Percentiles rank a stretch among this genome's conserved stretches.
These are phyloP conservation scores for Pseudogymnoascus verrucosus DNA, from an alignment of 2,329 filamentous ascomycete genomes.

Conservation along the genomic window DNA sequence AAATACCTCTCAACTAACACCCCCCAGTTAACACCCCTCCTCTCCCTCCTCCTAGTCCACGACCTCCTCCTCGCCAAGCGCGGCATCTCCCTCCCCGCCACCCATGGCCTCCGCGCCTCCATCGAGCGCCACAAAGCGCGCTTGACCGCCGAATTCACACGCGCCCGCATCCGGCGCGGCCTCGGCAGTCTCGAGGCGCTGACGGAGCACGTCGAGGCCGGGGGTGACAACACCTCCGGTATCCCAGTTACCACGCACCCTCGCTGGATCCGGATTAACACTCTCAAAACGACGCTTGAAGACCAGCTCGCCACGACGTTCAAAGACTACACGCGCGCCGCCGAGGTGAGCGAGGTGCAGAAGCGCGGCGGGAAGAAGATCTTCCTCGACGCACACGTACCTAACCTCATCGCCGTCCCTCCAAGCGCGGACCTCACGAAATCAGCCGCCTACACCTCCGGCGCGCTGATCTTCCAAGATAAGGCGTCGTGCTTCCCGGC, in stretches of 20 bases:
- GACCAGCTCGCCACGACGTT: slow-evolving; percentile 72
- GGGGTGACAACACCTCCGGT: slow-evolving; percentile 36
- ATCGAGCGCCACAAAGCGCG: slow-evolving; percentile 77
- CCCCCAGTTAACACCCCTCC: slow-evolving; percentile 64
- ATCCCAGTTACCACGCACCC: slow-evolving; percentile 46
- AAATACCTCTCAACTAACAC: not conserved
- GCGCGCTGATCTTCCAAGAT: slow-evolving; percentile 83
- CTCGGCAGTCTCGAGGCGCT: slow-evolving; percentile 62
- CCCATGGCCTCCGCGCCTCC: slow-evolving; percentile 67
- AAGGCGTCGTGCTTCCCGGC: slow-evolving; percentile 97
- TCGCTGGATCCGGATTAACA: slow-evolving; percentile 89
- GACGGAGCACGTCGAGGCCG: slow-evolving; percentile 45
- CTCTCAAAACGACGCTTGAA: slow-evolving; percentile 61
- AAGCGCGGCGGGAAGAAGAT: slow-evolving; percentile 41
- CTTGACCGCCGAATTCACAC: slow-evolving; percentile 73
- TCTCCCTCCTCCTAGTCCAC: slow-evolving; percentile 77
- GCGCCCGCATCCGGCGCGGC: slow-evolving; percentile 64
- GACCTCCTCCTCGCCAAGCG: slow-evolving; percentile 75
- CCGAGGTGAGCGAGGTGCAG: slow-evolving; percentile 49
- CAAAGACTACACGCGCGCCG: slow-evolving; percentile 48
- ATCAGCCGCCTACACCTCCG: slow-evolving; percentile 63
- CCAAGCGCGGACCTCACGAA: slow-evolving; percentile 64
- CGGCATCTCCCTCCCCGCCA: slow-evolving; percentile 72
- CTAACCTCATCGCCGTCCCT: slow-evolving; percentile 73
- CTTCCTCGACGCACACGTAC: slow-evolving; percentile 72